Conservation (phyloP, 768 basidiomycete genomes). For the Hirschioporus abietinus region DNA sequence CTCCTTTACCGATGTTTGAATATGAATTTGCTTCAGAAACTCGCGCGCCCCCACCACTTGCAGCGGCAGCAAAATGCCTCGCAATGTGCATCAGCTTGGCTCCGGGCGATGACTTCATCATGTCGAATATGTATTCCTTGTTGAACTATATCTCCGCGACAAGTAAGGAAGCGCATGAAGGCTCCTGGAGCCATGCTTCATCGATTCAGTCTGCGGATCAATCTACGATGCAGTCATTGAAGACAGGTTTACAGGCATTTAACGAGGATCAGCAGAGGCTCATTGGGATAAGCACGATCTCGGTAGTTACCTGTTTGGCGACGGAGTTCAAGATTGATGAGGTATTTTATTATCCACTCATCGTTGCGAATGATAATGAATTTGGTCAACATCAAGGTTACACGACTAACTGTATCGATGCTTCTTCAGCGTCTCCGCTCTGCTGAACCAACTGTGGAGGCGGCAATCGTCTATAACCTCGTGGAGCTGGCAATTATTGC, state of each 20-base stretch:
- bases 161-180: conserved; percentile 67
- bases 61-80: conserved; percentile 85
- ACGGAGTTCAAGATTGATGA: conserved; percentile 85
- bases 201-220: conserved; percentile 34
- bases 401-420: conserved; percentile 87
- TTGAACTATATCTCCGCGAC: conserved; percentile 87
- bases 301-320: conserved; percentile 82
- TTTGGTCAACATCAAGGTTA: conserved; percentile 47
- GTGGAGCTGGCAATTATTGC: conserved; percentile 84
- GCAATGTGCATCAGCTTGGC: conserved; percentile 87
- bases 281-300: conserved; percentile 86
- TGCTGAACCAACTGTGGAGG: conserved; percentile 84
- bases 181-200: conserved; percentile 33
- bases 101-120: conserved; percentile 81
- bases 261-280: conserved; percentile 82
- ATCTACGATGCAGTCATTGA: conserved; percentile 49
- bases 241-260: conserved; percentile 57
- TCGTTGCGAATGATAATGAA: background rate
- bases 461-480: conserved; percentile 86
- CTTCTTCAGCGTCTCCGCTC: conserved; percentile 79
- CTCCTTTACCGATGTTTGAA: conserved; percentile 84
- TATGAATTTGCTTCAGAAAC: conserved; percentile 73
- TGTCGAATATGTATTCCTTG: conserved; percentile 96
- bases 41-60: conserved; percentile 70
- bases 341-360: conserved; percentile 32